A percentile compares a stretch with the other conserved stretches of the same genome.
Evolutionary conservation across 1,139 yeast genomes (phyloP).

Genomic region (Meyerozyma smithsonii): DNA sequence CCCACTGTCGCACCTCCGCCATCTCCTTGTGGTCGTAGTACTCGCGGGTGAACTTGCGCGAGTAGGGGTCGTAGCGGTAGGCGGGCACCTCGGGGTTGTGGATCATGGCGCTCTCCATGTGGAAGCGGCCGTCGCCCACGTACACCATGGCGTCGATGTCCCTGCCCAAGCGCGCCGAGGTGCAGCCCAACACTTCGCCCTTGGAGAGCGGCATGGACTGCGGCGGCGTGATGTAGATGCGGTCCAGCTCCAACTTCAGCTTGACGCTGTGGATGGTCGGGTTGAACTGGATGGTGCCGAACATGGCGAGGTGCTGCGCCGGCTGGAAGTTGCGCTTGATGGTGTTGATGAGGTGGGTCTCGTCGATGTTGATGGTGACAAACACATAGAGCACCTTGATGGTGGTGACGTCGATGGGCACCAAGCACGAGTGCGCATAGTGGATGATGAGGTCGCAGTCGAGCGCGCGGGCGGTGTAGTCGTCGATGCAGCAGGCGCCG

Average conservation of each 20-base stretch:
- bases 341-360: constrained; percentile 73
- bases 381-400: constrained; percentile 92
- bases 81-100: constrained; percentile 94
- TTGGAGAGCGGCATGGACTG: constrained; percentile 90
- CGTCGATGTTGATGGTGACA: constrained; percentile 89
- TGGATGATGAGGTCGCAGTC: constrained; percentile 95
- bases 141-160: constrained; percentile 79
- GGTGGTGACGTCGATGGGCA: constrained; percentile 86
- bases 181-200: constrained; percentile 96
- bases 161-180: constrained; percentile 73
- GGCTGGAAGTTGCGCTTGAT: constrained; percentile 61
- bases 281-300: constrained; percentile 95
- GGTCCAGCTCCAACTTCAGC: constrained; percentile 47
- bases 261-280: constrained; percentile 84
- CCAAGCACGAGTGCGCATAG: constrained; percentile 95
- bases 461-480: constrained; percentile 85
- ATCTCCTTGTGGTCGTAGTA: constrained; percentile 82
- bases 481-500: constrained; percentile 98
- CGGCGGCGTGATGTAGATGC: constrained; percentile 71
- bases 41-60: constrained; percentile 84
- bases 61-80: constrained; percentile 90
- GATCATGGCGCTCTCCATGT: constrained; percentile 93
- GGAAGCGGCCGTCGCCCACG: constrained; percentile 96
- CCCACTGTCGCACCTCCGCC: constrained; percentile 68
- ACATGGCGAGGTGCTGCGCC: constrained; percentile 66